Evolutionary conservation across 1,284 basidiomycete species (phyloP).

Genomic region (Sanghuangporus sanghuang): DNA sequence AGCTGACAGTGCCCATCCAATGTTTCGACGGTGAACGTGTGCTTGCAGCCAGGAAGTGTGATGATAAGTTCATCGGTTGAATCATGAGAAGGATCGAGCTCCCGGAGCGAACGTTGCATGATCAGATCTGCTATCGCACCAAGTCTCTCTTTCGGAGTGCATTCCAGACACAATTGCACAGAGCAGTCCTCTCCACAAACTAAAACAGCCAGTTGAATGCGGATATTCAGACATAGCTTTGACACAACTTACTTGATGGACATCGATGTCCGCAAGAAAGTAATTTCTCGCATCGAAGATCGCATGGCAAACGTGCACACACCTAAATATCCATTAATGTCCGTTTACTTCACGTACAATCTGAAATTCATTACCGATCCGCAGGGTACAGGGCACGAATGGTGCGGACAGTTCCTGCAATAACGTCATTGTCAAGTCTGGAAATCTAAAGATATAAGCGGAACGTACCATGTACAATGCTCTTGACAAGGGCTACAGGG

Average conservation of each 20-base stretch:
- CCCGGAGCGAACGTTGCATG: conserved; percentile 44
- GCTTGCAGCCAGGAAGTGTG: conserved; percentile 54
- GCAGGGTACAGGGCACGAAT: conserved; percentile 59
- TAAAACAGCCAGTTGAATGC: conserved; percentile 24
- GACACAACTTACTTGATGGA: conserved; percentile 51
- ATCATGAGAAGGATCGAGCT: conserved; percentile 39
- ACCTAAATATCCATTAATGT: conserved; percentile 35
- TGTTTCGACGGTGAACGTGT: conserved; percentile 68
- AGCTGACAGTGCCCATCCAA: conserved; percentile 58
- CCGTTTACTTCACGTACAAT: not conserved
- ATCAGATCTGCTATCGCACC: conserved; percentile 53
- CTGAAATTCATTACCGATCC: conserved; percentile 48
- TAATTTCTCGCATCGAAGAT: conserved; percentile 42
- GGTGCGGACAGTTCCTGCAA: conserved; percentile 47
- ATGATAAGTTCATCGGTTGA: conserved; percentile 51
- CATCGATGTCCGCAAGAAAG: conserved; percentile 61
- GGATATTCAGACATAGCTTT: not conserved
- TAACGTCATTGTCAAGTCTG: not conserved
- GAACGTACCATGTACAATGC: conserved; percentile 48
- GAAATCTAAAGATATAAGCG: not conserved
- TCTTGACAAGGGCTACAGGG: conserved; percentile 64
- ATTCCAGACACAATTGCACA: conserved; percentile 50
- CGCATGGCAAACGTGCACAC: conserved; percentile 64
- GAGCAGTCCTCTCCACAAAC: conserved; percentile 67
- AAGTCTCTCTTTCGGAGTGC: conserved; percentile 37